Evolutionary conservation across 2,329 filamentous ascomycete species (phyloP).

Genomic region (Colletotrichum chrysophilum): DNA sequence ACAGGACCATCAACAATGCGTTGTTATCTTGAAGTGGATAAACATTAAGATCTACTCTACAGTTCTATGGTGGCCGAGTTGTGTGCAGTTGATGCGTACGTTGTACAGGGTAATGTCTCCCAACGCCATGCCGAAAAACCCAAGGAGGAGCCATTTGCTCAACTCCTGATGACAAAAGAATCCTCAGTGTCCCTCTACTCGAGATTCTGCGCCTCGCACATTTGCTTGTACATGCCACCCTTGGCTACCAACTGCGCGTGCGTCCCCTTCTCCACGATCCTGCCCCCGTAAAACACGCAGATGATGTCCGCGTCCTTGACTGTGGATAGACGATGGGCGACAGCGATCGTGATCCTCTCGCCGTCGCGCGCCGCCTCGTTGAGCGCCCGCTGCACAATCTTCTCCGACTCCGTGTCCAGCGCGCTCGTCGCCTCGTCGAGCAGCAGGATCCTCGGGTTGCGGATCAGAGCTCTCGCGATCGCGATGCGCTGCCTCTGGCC

Average conservation of each 20-base stretch:
- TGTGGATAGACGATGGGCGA: slow-evolving; percentile 65
- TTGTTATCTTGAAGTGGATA: background rate
- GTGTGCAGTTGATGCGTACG: background rate
- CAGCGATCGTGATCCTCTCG: slow-evolving; percentile 62
- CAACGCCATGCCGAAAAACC: background rate
- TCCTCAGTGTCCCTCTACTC: slow-evolving; percentile 28
- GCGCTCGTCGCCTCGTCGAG: slow-evolving; percentile 74
- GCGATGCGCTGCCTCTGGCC: slow-evolving; percentile 76
- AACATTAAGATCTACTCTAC: background rate
- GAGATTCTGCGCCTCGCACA: slow-evolving; percentile 52
- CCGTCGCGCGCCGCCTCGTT: slow-evolving; percentile 36
- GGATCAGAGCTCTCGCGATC: slow-evolving; percentile 74
- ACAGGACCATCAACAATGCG: background rate
- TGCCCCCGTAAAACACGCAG: slow-evolving; percentile 63
- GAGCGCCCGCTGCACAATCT: slow-evolving; percentile 67
- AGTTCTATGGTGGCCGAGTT: background rate
- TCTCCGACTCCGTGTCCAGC: slow-evolving; percentile 71
- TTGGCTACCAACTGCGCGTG: slow-evolving; percentile 61
- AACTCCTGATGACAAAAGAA: background rate
- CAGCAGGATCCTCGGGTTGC: slow-evolving; percentile 69
- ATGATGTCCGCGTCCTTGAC: slow-evolving; percentile 66
- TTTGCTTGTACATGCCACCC: slow-evolving; percentile 56
- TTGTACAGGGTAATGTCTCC: background rate
- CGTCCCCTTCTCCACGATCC: slow-evolving; percentile 64
- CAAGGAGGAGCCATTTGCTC: background rate